Base-by-base conservation (phyloP, 2,329 filamentous ascomycete genomes). In the Alternaria triticimaculans region DNA sequence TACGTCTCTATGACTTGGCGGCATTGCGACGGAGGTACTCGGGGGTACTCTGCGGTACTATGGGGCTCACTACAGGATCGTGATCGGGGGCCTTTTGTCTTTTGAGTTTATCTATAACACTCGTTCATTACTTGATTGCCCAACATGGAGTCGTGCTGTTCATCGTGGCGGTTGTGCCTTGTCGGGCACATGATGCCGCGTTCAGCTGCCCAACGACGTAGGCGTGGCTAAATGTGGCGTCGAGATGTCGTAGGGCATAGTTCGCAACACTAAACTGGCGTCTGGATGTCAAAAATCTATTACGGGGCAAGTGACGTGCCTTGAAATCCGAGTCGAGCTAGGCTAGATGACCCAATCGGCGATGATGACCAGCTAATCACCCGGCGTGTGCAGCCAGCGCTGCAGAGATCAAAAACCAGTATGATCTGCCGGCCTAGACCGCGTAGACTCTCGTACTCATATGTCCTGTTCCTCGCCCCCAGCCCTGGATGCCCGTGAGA, bases 341-440 rank as follows among this genome's bases (percentile, higher is more conserved):
- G 58, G 23, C n/a, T 18, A 37, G 55, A 37, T 37, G 45, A 37
- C 54, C 43, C 21, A 21, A 62, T 64, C 62, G 62, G 46, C 62
- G 58, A 64, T 64, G 51, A 30, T 37, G n/a, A 20, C 25, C 58
- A 44, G 26, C 53, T 41, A 28, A 43, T 41, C 60, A 54, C 21
- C 49, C 50, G 50, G 41, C 41, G 56, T 61, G 58, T 23, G 37
- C 25, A 60, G 46, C 62, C 51, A 60, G 43, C 45, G 62, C 46
- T 33, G 18, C 43, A 60, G 53, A 46, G 48, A 51, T 30, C 49
- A 30, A 51, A 57, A 41, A 33, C 18, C 48, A 51, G 48, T 54
- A 54, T 43, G 48, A 62, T 64, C 48, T 58, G 54, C 61, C 57
- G 57, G 61, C 51, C 61, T 63, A 53, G 61, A 63, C 51, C 61